Evolutionary conservation across 1,284 basidiomycete genomes (phyloP).

Genomic region (Rhizoctonia solani): DNA sequence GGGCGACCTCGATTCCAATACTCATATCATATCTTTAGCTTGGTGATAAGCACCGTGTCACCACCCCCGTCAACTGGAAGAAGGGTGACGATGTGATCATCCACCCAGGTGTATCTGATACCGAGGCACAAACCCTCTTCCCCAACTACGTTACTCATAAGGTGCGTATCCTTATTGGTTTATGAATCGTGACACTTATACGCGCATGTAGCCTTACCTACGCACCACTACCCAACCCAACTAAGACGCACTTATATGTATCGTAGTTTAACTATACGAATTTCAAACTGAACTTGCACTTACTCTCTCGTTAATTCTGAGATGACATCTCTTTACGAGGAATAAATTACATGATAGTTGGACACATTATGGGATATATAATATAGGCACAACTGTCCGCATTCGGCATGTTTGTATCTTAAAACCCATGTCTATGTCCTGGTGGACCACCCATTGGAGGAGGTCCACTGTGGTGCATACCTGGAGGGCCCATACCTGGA

Average conservation of each 20-base stretch:
- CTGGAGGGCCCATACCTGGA: background rate
- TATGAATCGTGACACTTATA: background rate
- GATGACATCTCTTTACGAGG: background rate
- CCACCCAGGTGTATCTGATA: constrained; percentile 83
- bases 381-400: background rate
- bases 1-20: constrained; percentile 56
- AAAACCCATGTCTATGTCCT: background rate
- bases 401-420: too few species aligned
- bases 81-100: constrained; percentile 94
- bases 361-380: background rate
- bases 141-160: constrained; percentile 70
- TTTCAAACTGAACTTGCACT: background rate
- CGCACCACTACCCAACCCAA: constrained; percentile 63
- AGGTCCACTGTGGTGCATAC: background rate
- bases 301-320: background rate
- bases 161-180: constrained; percentile 48
- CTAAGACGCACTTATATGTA: constrained; percentile 11
- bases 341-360: background rate
- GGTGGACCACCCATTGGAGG: constrained; percentile 1
- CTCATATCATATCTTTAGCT: constrained; percentile 2
- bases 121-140: constrained; percentile 89
- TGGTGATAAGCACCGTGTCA: constrained; percentile 47
- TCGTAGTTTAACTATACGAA: background rate
- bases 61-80: constrained; percentile 91
- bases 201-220: constrained; percentile 62